Evolutionary conservation across 805 yeast species (phyloP), one percentile per base, ranked within the genome.

Genomic region (Wickerhamomyces mucosus): DNA sequence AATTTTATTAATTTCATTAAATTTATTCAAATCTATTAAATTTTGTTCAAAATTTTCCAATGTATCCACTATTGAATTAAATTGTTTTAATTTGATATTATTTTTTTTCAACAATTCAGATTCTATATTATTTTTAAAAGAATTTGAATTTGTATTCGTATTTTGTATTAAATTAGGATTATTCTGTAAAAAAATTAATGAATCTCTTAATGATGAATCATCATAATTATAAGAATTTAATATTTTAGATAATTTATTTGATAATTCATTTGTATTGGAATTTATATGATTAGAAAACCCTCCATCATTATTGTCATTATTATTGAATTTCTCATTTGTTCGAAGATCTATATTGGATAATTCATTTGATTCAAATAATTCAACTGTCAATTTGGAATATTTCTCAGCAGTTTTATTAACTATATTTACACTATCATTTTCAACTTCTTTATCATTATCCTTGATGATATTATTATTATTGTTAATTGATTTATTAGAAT

Each of bases 121-220:
- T 44, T 80, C 88, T 15, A 80, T 59, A 25, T 66, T 72, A 26
- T 75, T 72, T 34, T 77, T 60, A 31, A 81, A 56, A 18, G 74
- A 43, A 20, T 59, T 57, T 15, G 69, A 40, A 34, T 50, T 49
- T 15, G 53, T 40, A 15, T 44, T 36, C 5, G 38, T 21, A 4
- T 29, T 27, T 3, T 33, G 40, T 28, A 38, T 54, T 39, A 28
- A 42, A 37, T 33, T 42, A 7, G 47, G 50, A 22, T 64, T 65
- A 9, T 50, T 43, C 35, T 61, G 61, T 8, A 62, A 38, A 4
- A 52, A 29, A 15, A 43, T 39, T 16, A 62, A 31, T 3, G 61
- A 55, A n/a, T 57, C 56, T 33, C 63, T 49, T 9, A 61, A 21
- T 7, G 53, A 43, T 1, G 51, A 37, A 23, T 61, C 58, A 14